Evolutionary conservation across 164 flowering plant species (phyloP).

Genomic region (Pachysandra terminalis): DNA sequence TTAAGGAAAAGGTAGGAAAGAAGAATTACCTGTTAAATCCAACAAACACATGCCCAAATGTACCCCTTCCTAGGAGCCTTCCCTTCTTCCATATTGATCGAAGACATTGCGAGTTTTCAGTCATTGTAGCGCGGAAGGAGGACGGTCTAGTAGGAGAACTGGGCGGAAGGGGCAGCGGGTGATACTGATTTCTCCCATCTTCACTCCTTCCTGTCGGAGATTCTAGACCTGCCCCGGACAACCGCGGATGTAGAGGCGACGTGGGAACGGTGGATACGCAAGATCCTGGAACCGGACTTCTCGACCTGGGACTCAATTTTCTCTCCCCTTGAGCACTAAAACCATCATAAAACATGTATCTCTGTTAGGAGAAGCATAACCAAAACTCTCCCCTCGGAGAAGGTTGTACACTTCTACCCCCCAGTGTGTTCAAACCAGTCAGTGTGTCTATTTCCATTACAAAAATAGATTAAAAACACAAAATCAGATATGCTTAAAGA

Average conservation of each 20-base stretch:
- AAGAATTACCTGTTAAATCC: slow-evolving; percentile 85
- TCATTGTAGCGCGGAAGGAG: slow-evolving; percentile 34
- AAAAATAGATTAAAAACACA: no score
- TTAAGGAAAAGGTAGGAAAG: neutral
- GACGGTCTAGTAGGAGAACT: slow-evolving; percentile 71
- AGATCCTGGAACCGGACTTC: slow-evolving; percentile 65
- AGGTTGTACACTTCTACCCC: no score
- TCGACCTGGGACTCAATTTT: slow-evolving; percentile 36
- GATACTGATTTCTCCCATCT: slow-evolving; percentile 57
- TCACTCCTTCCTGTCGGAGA: slow-evolving; percentile 55
- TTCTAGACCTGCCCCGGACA: slow-evolving; percentile 39
- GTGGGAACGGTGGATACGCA: slow-evolving; percentile 41
- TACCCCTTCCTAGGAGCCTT: slow-evolving; percentile 88
- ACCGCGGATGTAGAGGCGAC: slow-evolving; percentile 59
- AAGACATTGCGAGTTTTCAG: slow-evolving; percentile 32
- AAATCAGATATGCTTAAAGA: no score
- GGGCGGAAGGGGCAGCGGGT: slow-evolving; percentile 91
- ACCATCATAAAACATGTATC: slow-evolving; percentile 19
- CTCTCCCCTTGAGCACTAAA: slow-evolving; percentile 40
- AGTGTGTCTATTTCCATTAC: no score
- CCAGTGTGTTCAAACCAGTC: no score
- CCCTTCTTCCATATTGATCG: slow-evolving; percentile 86
- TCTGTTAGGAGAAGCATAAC: slow-evolving; percentile 10
- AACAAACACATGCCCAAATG: slow-evolving; percentile 92
- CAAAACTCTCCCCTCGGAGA: slow-evolving; percentile 11